These are phyloP conservation scores for Pythium utonaiense DNA, from an alignment of 352 stramenopile species.

Conservation along the genomic window DNA sequence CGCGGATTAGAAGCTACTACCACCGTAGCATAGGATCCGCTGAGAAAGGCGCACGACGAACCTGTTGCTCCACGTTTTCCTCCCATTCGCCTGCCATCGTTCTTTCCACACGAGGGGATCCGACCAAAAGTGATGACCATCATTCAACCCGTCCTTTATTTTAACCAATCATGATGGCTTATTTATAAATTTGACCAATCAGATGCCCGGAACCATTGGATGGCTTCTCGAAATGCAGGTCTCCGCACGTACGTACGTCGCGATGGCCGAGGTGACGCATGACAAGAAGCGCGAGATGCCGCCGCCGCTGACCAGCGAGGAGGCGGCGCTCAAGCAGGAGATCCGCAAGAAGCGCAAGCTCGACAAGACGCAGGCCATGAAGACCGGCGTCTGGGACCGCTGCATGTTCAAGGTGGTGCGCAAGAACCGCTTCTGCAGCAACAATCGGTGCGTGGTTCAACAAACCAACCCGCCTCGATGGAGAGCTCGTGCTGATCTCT, in stretches of 20 bases:
- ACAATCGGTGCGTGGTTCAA: slow-evolving; percentile 42
- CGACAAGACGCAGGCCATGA: slow-evolving; percentile 43
- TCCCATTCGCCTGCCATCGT: slow-evolving; percentile 21
- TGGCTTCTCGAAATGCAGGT: slow-evolving; percentile 5
- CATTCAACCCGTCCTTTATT: slow-evolving; percentile 11
- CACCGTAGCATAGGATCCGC: no score
- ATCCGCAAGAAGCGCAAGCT: slow-evolving; percentile 59
- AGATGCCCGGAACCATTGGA: neutral
- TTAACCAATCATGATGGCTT: slow-evolving; percentile 27
- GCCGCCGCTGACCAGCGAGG: neutral
- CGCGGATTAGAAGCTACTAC: no score
- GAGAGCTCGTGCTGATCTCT: neutral
- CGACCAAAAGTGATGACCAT: slow-evolving; percentile 4
- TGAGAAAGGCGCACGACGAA: slow-evolving; percentile 11
- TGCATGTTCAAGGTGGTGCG: slow-evolving; percentile 79
- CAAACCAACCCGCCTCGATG: neutral
- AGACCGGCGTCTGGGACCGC: slow-evolving; percentile 57
- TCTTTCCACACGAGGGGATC: slow-evolving; percentile 2
- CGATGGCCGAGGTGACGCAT: slow-evolving; percentile 17
- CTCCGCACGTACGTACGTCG: slow-evolving; percentile 1
- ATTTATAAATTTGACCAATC: slow-evolving; percentile 19
- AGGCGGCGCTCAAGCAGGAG: slow-evolving; percentile 28
- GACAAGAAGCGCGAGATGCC: slow-evolving; percentile 31
- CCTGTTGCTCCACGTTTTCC: slow-evolving; percentile 51
- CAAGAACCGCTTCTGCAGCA: slow-evolving; percentile 85